Percentiles rank a stretch among this genome's conserved stretches.
Evolutionary conservation across 805 yeast genomes (phyloP).

Genomic region (Zygosaccharomyces bisporus): DNA sequence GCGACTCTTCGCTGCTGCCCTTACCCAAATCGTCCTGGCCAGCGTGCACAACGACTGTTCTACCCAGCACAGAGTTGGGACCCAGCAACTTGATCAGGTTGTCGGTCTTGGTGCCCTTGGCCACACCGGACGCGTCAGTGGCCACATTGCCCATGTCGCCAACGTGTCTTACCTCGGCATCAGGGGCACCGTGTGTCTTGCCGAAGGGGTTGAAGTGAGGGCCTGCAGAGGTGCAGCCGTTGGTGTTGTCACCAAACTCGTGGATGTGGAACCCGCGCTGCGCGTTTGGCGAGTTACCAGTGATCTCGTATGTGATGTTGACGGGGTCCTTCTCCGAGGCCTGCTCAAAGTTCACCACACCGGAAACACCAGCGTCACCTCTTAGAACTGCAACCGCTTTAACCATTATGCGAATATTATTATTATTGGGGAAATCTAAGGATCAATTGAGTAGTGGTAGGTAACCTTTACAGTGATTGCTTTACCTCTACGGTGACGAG

Average conservation of each 20-base stretch:
- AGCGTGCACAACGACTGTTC: slow-evolving; percentile 91
- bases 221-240: slow-evolving; percentile 98
- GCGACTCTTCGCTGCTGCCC: slow-evolving; percentile 87
- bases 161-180: slow-evolving; percentile 43
- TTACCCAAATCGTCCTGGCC: slow-evolving; percentile 93
- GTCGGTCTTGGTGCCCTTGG: slow-evolving; percentile 86
- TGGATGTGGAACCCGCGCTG: slow-evolving; percentile 97
- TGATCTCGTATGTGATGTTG: slow-evolving; percentile 79
- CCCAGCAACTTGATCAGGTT: slow-evolving; percentile 76
- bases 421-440: not conserved
- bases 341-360: slow-evolving; percentile 87
- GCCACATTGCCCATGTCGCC: slow-evolving; percentile 96
- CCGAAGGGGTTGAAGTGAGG: slow-evolving; percentile 94
- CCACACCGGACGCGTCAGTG: slow-evolving; percentile 83
- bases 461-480: slow-evolving; percentile 4
- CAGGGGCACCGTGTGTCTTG: slow-evolving; percentile 90
- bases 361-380: slow-evolving; percentile 89
- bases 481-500: not conserved
- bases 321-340: slow-evolving; percentile 73
- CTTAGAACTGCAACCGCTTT: slow-evolving; percentile 86
- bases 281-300: slow-evolving; percentile 86
- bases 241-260: slow-evolving; percentile 93
- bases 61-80: slow-evolving; percentile 82
- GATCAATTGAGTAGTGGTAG: not conserved
- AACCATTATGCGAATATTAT: slow-evolving; percentile 25